phyloP scores from a whole-genome alignment of 306 rosid species.

The Herpetospermum pedunculosum region DNA sequence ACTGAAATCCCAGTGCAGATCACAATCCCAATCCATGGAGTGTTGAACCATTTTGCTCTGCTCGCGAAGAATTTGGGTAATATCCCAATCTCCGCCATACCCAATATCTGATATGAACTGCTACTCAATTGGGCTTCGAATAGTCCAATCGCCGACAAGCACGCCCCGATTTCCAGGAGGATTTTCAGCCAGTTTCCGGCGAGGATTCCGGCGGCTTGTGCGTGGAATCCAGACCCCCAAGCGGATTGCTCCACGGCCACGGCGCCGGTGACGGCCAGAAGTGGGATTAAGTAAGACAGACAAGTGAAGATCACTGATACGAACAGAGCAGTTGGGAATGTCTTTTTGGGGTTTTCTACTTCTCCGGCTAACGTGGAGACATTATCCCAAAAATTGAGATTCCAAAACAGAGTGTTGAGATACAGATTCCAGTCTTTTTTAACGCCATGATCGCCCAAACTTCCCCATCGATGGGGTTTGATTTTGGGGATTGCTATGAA shows the following conservation, averaged over 20 bases:
- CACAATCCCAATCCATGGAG: conserved; percentile 10
- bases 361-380: conserved; percentile 9
- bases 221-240: conserved; percentile 6
- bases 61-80: not conserved
- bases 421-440: conserved; percentile 5
- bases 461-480: not conserved
- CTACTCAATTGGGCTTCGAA: conserved; percentile 10
- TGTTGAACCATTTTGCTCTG: conserved; percentile 3
- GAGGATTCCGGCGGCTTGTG: not conserved
- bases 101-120: conserved; percentile 4
- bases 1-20: not conserved
- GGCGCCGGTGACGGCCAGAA: conserved; percentile 3
- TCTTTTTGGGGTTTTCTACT: conserved; percentile 3
- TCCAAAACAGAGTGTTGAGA: conserved; percentile 9
- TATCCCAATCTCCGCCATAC: conserved; percentile 7
- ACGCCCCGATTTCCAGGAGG: not conserved
- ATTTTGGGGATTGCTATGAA: not conserved
- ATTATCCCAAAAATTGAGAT: conserved; percentile 12
- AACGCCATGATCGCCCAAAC: not conserved
- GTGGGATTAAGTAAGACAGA: conserved; percentile 1
- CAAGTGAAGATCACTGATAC: conserved; percentile 3
- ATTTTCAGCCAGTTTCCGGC: conserved; percentile 11
- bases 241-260: not conserved
- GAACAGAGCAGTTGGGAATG: not conserved
- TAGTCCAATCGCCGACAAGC: not conserved